A percentile compares a stretch with the other conserved stretches of the same genome.
Conservation (phyloP, 202 grass and related monocot genomes). For the Hordeum pubiflorum region DNA sequence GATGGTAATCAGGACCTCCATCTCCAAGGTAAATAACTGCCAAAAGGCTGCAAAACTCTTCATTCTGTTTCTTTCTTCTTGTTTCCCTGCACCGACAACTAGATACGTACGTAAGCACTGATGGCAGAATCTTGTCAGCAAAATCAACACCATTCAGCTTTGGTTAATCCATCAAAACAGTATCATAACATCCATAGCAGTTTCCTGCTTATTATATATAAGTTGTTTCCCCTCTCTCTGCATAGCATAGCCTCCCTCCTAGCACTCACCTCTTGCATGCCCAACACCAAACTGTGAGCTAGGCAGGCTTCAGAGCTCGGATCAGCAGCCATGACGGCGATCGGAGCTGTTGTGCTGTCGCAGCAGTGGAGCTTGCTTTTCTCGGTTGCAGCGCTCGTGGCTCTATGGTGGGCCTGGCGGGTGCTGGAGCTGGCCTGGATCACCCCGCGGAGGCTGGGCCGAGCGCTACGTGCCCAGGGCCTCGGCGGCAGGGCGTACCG, state of each 20-base stretch:
- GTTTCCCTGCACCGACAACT: too few species aligned
- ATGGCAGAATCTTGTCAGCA: not conserved
- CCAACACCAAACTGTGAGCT: not conserved
- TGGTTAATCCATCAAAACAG: not conserved
- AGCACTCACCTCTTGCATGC: not conserved
- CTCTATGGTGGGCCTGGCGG: not conserved
- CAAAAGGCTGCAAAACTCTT: too few species aligned
- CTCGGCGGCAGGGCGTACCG: conserved; percentile 39
- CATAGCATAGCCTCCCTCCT: not conserved
- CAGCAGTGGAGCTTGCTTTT: not conserved
- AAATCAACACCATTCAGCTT: not conserved
- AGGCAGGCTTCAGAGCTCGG: not conserved
- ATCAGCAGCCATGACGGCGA: not conserved
- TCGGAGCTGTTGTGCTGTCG: not conserved
- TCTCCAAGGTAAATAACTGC: too few species aligned
- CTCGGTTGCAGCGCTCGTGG: not conserved
- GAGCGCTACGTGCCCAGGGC: conserved; percentile 35
- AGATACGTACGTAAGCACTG: not conserved
- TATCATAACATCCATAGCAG: not conserved
- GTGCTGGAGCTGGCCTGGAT: not conserved
- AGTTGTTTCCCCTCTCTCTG: not conserved
- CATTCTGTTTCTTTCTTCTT: too few species aligned
- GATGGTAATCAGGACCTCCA: too few species aligned
- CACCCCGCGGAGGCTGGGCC: not conserved
- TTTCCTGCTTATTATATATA: not conserved